phyloP scores from a whole-genome alignment of 768 basidiomycete genomes.

The Tylopilus subfusipes region DNA sequence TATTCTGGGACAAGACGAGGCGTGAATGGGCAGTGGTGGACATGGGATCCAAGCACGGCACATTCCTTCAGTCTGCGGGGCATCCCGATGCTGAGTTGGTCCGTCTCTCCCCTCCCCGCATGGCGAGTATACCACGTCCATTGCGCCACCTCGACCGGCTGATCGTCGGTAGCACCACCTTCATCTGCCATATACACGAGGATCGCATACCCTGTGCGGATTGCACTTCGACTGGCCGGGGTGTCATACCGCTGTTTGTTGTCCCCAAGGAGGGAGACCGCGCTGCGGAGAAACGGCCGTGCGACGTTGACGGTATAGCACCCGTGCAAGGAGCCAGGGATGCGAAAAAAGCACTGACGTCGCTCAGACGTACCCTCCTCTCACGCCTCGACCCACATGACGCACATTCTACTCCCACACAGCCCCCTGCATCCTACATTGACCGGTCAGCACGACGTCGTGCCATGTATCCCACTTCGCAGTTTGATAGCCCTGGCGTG shows the following conservation, averaged over 20 bases:
- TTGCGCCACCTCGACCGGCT: slow-evolving; percentile 63
- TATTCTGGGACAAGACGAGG: slow-evolving; percentile 62
- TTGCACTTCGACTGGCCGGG: slow-evolving; percentile 49
- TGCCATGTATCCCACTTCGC: slow-evolving; percentile 50
- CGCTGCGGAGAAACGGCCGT: slow-evolving; percentile 22
- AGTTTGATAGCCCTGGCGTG: slow-evolving; percentile 52
- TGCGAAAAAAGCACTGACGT: slow-evolving; percentile 61
- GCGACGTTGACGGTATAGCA: slow-evolving; percentile 10
- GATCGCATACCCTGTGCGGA: slow-evolving; percentile 57
- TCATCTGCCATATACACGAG: slow-evolving; percentile 66
- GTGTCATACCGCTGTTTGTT: slow-evolving; percentile 57
- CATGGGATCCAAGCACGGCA: slow-evolving; percentile 85
- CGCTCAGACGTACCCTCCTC: slow-evolving; percentile 63
- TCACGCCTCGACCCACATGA: slow-evolving; percentile 40
- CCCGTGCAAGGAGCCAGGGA: slow-evolving; percentile 36
- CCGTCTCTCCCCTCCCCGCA: slow-evolving; percentile 61
- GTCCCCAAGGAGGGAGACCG: slow-evolving; percentile 14
- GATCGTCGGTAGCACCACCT: slow-evolving; percentile 67
- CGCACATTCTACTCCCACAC: slow-evolving; percentile 11
- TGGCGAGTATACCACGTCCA: slow-evolving; percentile 64
- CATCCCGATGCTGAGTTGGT: slow-evolving; percentile 29
- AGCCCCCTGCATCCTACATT: slow-evolving; percentile 39
- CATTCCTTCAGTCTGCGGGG: slow-evolving; percentile 46
- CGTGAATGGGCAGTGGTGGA: slow-evolving; percentile 73
- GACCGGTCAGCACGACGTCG: slow-evolving; percentile 74